Conservation (phyloP, 2,329 filamentous ascomycete genomes). For the Trichoderma lentiforme region DNA sequence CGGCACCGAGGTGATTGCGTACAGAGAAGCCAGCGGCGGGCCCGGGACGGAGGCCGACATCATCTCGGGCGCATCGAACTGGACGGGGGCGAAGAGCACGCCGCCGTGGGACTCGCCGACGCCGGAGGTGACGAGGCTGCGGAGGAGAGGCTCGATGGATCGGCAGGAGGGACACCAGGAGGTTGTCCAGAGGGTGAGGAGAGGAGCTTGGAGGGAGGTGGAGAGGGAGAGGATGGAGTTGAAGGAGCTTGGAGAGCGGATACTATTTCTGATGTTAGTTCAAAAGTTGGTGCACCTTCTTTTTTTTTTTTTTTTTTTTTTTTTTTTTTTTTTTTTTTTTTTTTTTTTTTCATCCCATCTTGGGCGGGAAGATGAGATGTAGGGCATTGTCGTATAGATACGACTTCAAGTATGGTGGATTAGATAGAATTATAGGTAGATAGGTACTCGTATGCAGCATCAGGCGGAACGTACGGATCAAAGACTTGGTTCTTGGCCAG, state of each 20-base stretch:
- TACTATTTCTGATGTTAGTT: background rate
- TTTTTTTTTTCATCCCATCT: background rate
- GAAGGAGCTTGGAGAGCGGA: background rate
- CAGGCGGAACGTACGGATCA: background rate
- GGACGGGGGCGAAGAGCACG: constrained; percentile 51
- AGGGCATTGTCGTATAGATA: background rate
- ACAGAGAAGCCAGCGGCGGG: background rate
- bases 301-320: background rate
- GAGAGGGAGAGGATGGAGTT: constrained; percentile 47
- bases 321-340: background rate
- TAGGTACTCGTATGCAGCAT: background rate
- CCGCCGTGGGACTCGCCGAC: constrained; percentile 55
- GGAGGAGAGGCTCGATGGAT: constrained; percentile 47
- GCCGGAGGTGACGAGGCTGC: constrained; percentile 46
- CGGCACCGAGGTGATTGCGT: background rate
- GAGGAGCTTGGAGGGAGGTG: constrained; percentile 50
- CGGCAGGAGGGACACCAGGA: constrained; percentile 56
- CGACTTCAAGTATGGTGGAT: background rate
- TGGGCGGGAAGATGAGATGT: background rate
- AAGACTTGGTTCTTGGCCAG: background rate
- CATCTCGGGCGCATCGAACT: constrained; percentile 57
- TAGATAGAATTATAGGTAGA: background rate
- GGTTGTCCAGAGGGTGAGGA: constrained; percentile 60
- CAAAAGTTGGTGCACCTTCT: background rate
- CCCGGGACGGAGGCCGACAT: constrained; percentile 39